A percentile compares a stretch with the other conserved stretches of the same genome.
Conservation (phyloP, 2,329 filamentous ascomycete genomes). For the Ceratocystis harringtonii region DNA sequence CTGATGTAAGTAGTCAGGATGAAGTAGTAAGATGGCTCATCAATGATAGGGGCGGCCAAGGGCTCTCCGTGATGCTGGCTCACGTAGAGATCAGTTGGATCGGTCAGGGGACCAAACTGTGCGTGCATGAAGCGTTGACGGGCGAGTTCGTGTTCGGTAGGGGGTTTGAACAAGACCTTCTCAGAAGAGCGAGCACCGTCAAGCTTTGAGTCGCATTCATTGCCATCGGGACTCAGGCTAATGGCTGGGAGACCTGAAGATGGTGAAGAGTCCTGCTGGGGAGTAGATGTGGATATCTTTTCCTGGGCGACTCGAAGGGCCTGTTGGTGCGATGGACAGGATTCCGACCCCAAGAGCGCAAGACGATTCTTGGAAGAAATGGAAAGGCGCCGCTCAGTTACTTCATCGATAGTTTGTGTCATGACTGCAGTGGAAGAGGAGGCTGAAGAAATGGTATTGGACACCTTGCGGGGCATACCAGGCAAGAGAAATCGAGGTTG, state of each 20-base stretch:
- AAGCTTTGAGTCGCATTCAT: slow-evolving; percentile 4
- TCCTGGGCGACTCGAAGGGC: slow-evolving; percentile 7
- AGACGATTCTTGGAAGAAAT: slow-evolving; percentile 9
- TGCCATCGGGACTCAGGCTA: slow-evolving; percentile 12
- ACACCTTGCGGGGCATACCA: slow-evolving; percentile 15
- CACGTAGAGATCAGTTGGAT: slow-evolving; percentile 70
- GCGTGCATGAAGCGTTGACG: slow-evolving; percentile 65
- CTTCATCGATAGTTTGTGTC: slow-evolving; percentile 11
- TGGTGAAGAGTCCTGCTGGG: slow-evolving; percentile 12
- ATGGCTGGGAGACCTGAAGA: slow-evolving; percentile 14
- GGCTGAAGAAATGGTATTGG: slow-evolving; percentile 5
- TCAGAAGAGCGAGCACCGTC: slow-evolving; percentile 30
- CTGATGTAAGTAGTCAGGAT: slow-evolving; percentile 96
- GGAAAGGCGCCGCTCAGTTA: slow-evolving; percentile 6
- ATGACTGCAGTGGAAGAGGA: slow-evolving; percentile 8
- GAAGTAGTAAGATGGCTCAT: slow-evolving; percentile 94
- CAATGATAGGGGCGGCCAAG: slow-evolving; percentile 71
- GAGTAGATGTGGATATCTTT: slow-evolving; percentile 3
- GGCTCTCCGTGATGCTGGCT: slow-evolving; percentile 73
- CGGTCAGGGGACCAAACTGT: slow-evolving; percentile 76
- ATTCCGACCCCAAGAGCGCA: slow-evolving; percentile 7
- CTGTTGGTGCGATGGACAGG: slow-evolving; percentile 4
- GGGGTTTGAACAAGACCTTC: slow-evolving; percentile 71
- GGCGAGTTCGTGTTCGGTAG: slow-evolving; percentile 67
- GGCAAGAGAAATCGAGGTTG: slow-evolving; percentile 1